Conservation (phyloP, 2,329 filamentous ascomycete genomes). For the Calonectria montana region DNA sequence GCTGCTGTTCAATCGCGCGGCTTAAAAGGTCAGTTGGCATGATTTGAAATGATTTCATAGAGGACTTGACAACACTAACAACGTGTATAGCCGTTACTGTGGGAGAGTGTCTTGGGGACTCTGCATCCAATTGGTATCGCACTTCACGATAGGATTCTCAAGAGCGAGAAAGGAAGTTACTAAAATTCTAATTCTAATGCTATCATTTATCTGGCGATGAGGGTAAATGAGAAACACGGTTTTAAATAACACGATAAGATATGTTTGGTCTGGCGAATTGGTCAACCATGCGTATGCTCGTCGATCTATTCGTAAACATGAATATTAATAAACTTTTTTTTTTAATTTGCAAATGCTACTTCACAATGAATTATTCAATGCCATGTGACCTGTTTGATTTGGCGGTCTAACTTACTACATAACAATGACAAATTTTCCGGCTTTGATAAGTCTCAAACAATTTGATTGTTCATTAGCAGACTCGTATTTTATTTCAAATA, state of each 20-base stretch:
- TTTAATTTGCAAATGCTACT: neutral
- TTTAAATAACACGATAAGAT: neutral
- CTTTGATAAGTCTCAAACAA: no score
- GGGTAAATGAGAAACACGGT: neutral
- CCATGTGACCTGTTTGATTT: no score
- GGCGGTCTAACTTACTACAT: no score
- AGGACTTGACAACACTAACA: neutral
- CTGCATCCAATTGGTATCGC: slow-evolving; percentile 2
- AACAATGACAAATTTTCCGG: no score
- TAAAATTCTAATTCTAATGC: neutral
- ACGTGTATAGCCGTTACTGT: neutral
- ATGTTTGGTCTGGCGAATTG: neutral
- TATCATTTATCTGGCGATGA: neutral
- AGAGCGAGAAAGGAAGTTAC: neutral
- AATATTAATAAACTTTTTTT: neutral
- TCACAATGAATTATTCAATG: no score
- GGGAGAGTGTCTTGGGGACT: slow-evolving; percentile 18
- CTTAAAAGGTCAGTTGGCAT: slow-evolving; percentile 11
- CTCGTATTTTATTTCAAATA: no score
- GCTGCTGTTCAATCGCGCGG: slow-evolving; percentile 7
- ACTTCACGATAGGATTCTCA: slow-evolving; percentile 1
- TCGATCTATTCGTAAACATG: neutral
- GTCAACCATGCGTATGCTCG: neutral
- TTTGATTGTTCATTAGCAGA: no score
- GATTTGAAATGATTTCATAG: neutral